Percentiles rank a stretch among this genome's conserved stretches.
These are phyloP conservation scores for Scutellaria barbata DNA, from an alignment of 257 asterid genomes.

Conservation along the genomic window DNA sequence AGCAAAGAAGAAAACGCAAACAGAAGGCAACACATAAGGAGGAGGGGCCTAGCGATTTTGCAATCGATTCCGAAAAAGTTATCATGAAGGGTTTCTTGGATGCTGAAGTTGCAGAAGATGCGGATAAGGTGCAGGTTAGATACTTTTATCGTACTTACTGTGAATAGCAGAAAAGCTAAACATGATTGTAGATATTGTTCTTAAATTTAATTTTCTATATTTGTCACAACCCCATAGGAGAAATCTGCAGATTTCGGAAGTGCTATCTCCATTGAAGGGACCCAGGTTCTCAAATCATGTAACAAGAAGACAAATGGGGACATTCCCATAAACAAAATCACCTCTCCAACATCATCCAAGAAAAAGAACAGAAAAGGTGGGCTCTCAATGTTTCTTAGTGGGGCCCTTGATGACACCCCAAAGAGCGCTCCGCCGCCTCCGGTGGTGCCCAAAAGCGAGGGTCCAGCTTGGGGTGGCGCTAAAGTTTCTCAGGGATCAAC, in stretches of 20 bases:
- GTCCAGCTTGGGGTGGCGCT: constrained; percentile 99
- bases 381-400: constrained; percentile 92
- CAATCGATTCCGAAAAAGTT: constrained; percentile 44
- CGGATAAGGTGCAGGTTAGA: constrained; percentile 49
- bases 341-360: constrained; percentile 57
- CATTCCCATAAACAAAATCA: constrained; percentile 33
- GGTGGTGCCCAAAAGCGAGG: constrained; percentile 62
- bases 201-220: not conserved
- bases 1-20: constrained; percentile 75
- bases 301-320: constrained; percentile 46
- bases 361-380: constrained; percentile 92
- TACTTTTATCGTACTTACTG: constrained; percentile 8
- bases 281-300: constrained; percentile 39
- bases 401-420: constrained; percentile 86
- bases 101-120: constrained; percentile 46
- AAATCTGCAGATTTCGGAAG: constrained; percentile 48
- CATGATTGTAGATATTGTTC: not conserved
- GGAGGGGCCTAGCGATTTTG: constrained; percentile 46
- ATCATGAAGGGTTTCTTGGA: constrained; percentile 46
- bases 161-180: not conserved
- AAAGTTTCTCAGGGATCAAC: constrained; percentile 54
- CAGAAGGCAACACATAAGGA: constrained; percentile 55
- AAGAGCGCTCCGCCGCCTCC: constrained; percentile 57
- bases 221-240: constrained; percentile 42
- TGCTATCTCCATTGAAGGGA: constrained; percentile 35